phyloP scores from a whole-genome alignment of 78 protist species.

The Polysphondylium violaceum region DNA sequence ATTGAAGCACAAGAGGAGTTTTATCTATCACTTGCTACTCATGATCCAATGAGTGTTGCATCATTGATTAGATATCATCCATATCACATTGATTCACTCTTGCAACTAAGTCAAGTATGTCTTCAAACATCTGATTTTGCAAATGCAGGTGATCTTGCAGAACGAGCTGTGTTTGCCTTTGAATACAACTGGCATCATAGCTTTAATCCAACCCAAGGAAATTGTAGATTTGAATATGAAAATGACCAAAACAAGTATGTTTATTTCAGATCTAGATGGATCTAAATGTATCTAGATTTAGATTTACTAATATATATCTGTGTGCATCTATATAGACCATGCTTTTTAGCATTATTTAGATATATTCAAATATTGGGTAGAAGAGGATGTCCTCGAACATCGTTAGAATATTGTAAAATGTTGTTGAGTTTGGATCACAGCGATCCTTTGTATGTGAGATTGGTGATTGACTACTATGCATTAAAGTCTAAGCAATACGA shows the following conservation, averaged over 20 bases:
- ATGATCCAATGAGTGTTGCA: slow-evolving; percentile 52
- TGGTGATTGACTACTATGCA: slow-evolving; percentile 79
- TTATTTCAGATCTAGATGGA: neutral
- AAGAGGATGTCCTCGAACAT: slow-evolving; percentile 74
- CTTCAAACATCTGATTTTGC: slow-evolving; percentile 64
- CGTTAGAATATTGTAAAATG: slow-evolving; percentile 76
- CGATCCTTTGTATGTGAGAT: slow-evolving; percentile 76
- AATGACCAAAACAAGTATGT: slow-evolving; percentile 54
- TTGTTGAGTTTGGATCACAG: slow-evolving; percentile 40
- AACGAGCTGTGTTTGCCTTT: slow-evolving; percentile 79
- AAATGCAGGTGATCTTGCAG: slow-evolving; percentile 75
- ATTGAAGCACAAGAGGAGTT: slow-evolving; percentile 44
- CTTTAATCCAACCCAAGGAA: slow-evolving; percentile 52
- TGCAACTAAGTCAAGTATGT: slow-evolving; percentile 74
- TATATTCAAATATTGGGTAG: slow-evolving; percentile 78
- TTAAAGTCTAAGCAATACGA: slow-evolving; percentile 62
- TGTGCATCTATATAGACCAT: no score
- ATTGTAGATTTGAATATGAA: slow-evolving; percentile 68
- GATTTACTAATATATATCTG: neutral
- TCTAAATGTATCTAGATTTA: neutral
- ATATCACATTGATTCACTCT: slow-evolving; percentile 72
- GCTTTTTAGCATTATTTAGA: slow-evolving; percentile 74
- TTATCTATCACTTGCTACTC: slow-evolving; percentile 29
- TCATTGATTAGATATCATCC: slow-evolving; percentile 48
- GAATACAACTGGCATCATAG: slow-evolving; percentile 57